These are phyloP conservation scores for Orbilia brochopaga DNA, from an alignment of 2,329 filamentous ascomycete species.

Conservation along the genomic window DNA sequence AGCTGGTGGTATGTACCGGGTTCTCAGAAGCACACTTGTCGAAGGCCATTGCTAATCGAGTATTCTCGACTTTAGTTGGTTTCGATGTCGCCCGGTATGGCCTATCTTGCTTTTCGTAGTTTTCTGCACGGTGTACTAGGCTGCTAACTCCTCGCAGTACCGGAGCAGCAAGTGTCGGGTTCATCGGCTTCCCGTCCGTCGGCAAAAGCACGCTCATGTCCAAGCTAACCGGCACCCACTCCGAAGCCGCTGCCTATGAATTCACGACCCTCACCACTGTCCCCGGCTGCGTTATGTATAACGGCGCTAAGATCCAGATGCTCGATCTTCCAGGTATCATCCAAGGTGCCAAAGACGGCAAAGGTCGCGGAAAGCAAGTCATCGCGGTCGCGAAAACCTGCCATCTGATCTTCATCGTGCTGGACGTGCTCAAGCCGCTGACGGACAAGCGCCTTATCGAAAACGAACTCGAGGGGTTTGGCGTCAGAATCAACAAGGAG, in stretches of 20 bases:
- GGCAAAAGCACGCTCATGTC: slow-evolving; percentile 99
- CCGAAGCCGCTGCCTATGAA: slow-evolving; percentile 95
- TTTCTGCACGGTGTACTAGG: neutral
- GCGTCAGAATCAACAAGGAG: slow-evolving; percentile 94
- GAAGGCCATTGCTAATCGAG: neutral
- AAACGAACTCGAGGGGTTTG: slow-evolving; percentile 92
- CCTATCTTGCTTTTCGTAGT: neutral
- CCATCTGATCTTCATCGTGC: slow-evolving; percentile 96
- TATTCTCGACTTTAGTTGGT: slow-evolving; percentile 64
- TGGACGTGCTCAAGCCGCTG: slow-evolving; percentile 97
- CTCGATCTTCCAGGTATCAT: slow-evolving; percentile 99
- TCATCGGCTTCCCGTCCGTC: slow-evolving; percentile 97
- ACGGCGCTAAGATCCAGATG: slow-evolving; percentile 96
- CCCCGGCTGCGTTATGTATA: slow-evolving; percentile 93
- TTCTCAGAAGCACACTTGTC: slow-evolving; percentile 19
- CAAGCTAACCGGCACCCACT: slow-evolving; percentile 90
- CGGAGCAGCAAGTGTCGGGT: slow-evolving; percentile 94
- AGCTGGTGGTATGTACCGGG: slow-evolving; percentile 65
- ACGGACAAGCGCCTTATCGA: slow-evolving; percentile 98
- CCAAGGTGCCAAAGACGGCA: slow-evolving; percentile 96
- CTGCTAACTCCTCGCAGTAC: slow-evolving; percentile 65
- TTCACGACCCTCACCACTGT: slow-evolving; percentile 98
- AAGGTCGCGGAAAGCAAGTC: slow-evolving; percentile 95
- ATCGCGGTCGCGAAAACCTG: slow-evolving; percentile 99
- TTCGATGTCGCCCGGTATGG: slow-evolving; percentile 81